A percentile compares a stretch with the other conserved stretches of the same genome.
These are phyloP conservation scores for Cordyceps cicadae DNA, from an alignment of 2,329 filamentous ascomycete genomes.

Conservation along the genomic window DNA sequence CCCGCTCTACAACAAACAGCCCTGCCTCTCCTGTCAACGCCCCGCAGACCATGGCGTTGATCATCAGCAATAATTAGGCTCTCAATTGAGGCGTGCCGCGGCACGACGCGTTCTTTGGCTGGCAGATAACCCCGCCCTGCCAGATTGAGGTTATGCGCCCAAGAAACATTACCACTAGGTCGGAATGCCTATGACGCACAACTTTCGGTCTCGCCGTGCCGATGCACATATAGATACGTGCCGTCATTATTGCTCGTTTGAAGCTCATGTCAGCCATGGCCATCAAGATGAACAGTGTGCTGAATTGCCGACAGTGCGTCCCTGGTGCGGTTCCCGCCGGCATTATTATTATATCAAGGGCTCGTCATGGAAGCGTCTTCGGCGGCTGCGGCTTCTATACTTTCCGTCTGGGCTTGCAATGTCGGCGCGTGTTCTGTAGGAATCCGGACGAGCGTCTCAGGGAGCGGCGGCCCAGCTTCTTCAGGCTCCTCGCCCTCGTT, in stretches of 20 bases:
- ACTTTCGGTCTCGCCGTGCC: neutral
- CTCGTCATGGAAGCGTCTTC: slow-evolving; percentile 23
- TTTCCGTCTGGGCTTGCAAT: slow-evolving; percentile 53
- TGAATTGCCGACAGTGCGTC: neutral
- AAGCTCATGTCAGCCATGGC: neutral
- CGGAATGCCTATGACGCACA: neutral
- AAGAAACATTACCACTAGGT: neutral
- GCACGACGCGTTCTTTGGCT: slow-evolving; percentile 1
- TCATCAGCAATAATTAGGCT: neutral
- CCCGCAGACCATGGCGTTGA: neutral
- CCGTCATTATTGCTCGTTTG: neutral
- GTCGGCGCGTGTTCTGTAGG: slow-evolving; percentile 69
- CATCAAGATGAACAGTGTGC: neutral
- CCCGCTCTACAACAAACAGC: neutral
- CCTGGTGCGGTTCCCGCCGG: neutral
- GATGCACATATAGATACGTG: neutral
- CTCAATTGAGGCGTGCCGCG: neutral
- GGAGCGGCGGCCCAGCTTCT: slow-evolving; percentile 46
- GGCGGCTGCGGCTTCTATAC: slow-evolving; percentile 35
- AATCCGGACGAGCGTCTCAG: slow-evolving; percentile 76
- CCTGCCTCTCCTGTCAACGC: neutral
- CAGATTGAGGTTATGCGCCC: neutral
- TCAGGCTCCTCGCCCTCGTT: slow-evolving; percentile 32
- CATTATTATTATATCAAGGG: slow-evolving; percentile 9
- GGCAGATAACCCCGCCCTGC: neutral